These are phyloP conservation scores for Lepiota brunneoincarnata DNA, from an alignment of 768 basidiomycete species.

Conservation along the genomic window DNA sequence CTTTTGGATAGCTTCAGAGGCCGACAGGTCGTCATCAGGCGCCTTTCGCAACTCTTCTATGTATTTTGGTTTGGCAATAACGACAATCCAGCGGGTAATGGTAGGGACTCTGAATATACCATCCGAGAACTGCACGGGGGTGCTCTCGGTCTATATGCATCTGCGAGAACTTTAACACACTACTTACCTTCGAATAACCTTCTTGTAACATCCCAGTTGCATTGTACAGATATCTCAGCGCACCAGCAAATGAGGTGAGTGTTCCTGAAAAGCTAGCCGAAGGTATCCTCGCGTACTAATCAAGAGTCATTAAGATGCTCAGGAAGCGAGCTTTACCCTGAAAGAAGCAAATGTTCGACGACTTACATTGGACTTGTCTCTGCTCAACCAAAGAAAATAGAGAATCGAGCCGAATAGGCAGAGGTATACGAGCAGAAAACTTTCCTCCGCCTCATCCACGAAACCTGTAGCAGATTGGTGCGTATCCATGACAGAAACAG, in stretches of 20 bases:
- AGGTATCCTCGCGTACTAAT: constrained; percentile 3
- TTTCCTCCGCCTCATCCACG: constrained; percentile 1
- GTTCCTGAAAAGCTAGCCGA: constrained; percentile 9
- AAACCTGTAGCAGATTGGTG: background rate
- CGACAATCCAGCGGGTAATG: constrained; percentile 32
- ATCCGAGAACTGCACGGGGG: constrained; percentile 17
- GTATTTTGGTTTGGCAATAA: constrained; percentile 27
- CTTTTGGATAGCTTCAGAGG: constrained; percentile 25
- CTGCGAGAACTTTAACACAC: background rate
- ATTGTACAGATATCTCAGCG: constrained; percentile 3
- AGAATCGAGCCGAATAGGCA: background rate
- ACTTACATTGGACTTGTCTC: constrained; percentile 8
- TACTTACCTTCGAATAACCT: background rate
- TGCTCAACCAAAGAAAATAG: constrained; percentile 7
- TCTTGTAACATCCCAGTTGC: background rate
- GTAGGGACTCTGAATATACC: constrained; percentile 23
- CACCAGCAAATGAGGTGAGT: background rate
- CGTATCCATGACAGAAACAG: background rate
- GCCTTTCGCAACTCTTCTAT: constrained; percentile 40
- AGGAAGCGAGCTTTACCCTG: background rate
- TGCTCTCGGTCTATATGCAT: background rate
- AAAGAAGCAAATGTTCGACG: too few relatives aligned
- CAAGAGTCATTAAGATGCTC: background rate
- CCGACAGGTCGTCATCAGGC: constrained; percentile 35
- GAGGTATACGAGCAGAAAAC: constrained; percentile 7